Evolutionary conservation across 768 basidiomycete species (phyloP).

Genomic region (Clavulina sp.): DNA sequence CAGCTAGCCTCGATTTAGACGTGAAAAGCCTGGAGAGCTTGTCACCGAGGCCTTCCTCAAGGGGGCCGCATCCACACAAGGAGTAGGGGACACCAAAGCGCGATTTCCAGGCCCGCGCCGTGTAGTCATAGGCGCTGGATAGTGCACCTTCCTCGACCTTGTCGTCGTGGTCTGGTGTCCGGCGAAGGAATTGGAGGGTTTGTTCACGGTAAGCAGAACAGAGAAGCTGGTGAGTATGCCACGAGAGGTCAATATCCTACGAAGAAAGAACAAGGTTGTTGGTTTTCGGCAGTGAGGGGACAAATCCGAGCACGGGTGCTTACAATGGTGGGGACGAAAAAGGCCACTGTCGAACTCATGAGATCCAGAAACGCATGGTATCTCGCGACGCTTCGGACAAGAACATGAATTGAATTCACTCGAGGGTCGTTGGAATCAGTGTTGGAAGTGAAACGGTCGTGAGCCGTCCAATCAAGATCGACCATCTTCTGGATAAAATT

Average conservation of each 20-base stretch:
- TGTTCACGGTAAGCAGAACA: background rate
- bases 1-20: slow-evolving; percentile 5
- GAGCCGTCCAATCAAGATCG: slow-evolving; percentile 9
- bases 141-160: slow-evolving; percentile 31
- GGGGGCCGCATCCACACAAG: slow-evolving; percentile 40
- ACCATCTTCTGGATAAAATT: slow-evolving; percentile 11
- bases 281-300: background rate
- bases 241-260: slow-evolving; percentile 11
- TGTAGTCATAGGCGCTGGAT: slow-evolving; percentile 30
- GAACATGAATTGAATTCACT: background rate
- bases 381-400: slow-evolving; percentile 9
- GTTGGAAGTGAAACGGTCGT: slow-evolving; percentile 7
- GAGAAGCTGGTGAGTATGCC: slow-evolving; percentile 12
- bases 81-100: slow-evolving; percentile 38
- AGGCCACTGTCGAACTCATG: slow-evolving; percentile 3
- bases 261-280: background rate
- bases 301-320: background rate
- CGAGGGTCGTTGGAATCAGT: slow-evolving; percentile 3
- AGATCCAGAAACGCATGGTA: slow-evolving; percentile 12
- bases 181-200: background rate
- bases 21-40: background rate
- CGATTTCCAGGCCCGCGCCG: slow-evolving; percentile 32
- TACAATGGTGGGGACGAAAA: slow-evolving; percentile 12
- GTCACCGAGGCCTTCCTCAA: background rate
- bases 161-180: slow-evolving; percentile 25